Percentiles rank a stretch among this genome's conserved stretches.
These are phyloP conservation scores for Petunia secreta DNA, from an alignment of 257 asterid species.

Conservation along the genomic window DNA sequence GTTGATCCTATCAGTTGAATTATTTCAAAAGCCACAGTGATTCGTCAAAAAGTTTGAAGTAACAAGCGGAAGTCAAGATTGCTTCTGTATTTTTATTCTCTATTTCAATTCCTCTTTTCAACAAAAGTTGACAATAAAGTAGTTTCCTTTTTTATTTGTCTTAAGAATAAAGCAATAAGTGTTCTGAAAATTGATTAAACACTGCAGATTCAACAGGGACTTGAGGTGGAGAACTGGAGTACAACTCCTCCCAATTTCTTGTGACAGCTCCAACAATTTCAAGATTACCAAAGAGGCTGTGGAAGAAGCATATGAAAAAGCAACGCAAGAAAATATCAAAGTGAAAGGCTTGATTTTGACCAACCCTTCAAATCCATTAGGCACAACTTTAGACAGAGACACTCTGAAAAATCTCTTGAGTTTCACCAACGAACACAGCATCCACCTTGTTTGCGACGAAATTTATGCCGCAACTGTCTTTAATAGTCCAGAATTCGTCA, in stretches of 20 bases:
- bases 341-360: constrained; percentile 73
- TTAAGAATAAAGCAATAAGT: no score
- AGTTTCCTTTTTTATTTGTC: no score
- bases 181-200: no score
- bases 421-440: constrained; percentile 51
- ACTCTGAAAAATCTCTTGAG: constrained; percentile 41
- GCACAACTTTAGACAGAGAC: constrained; percentile 53
- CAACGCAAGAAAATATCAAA: constrained; percentile 46
- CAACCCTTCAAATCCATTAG: constrained; percentile 82
- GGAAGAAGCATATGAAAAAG: constrained; percentile 58
- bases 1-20: no score
- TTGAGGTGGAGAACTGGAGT: no score
- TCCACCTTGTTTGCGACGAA: constrained; percentile 86
- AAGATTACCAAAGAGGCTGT: background rate
- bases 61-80: background rate
- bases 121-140: no score
- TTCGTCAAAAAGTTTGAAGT: background rate
- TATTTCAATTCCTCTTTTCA: no score
- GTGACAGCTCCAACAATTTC: no score
- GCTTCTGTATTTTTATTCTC: no score
- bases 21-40: background rate
- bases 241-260: no score
- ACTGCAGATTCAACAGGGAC: no score
- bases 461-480: constrained; percentile 68
- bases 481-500: constrained; percentile 36